Base-by-base conservation (phyloP, 2,329 filamentous ascomycete species). In the Pestalotiopsis fici region DNA sequence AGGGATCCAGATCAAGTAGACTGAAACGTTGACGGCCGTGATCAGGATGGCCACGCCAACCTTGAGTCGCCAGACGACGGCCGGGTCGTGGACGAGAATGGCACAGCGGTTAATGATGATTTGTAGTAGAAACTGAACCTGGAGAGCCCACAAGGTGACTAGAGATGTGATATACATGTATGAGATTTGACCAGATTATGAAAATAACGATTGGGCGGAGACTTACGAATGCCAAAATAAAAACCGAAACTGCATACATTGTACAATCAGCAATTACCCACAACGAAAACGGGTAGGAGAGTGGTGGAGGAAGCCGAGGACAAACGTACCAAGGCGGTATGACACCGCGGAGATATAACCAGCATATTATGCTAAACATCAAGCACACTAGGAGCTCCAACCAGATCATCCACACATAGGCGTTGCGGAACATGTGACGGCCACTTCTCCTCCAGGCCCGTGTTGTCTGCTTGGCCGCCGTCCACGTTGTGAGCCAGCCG, bases 1-100 rank as follows among this genome's bases (percentile, higher is more conserved):
- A 0, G 86, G 86, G 23, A 88, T 83, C 86, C 86, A 88, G 18
- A 87, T 86, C 66, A 77, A 78, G 60, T 85, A 86, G 1, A 87
- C 85, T 1, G 81, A 81, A 21, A 87, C 82, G 61, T 87, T 88
- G 65, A 88, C 78, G 2, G 77, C 67, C 1, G 81, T 78, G 67
- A 88, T 85, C n/a, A 86, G 31, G 1, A 75, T 60, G 0, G 84
- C 79, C 5, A 83, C 80, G 1, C 77, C 72, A 75, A 83, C 83
- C 69, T 86, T 86, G 15, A 87, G 74, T 5, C 69, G 74, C 0
- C 68, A 55, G 1, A 80, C 78, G 13, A 77, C 79, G 0, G 70
- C 74, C 1, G 76, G 78, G 43, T 84, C 74, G 0, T 80, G 77
- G 23, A 85, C 77, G 6, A 87, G 77, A 0, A 87, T 75, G 0